Evolutionary conservation across 371 early-diverging fungal genomes (phyloP), one percentile per base, ranked within the genome.

Genomic region (Caulochytrium protostelioides): DNA sequence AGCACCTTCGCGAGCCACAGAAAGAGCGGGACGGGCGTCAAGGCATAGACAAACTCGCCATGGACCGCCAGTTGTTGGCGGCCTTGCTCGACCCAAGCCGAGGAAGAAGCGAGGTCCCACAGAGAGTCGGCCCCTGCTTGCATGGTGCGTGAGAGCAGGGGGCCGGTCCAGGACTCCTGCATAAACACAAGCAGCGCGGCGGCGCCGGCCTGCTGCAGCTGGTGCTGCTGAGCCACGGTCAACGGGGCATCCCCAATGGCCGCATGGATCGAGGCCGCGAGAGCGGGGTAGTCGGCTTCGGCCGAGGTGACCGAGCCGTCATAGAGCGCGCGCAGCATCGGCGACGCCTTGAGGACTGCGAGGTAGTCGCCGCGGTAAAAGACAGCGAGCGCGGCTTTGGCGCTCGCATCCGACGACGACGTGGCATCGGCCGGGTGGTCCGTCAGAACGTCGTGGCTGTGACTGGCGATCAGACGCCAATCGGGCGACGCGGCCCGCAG

Each of bases 31-130:
- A 65, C 54, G 6, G 71, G 65, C 0, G 81, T 62, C 24, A 86
- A 54, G 31, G 71, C 70, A 50, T 89, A 92, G 4, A 70, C 74
- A 32, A 75, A 74, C 49, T 90, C 94, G 35, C 80, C 74, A 42
- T 85, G 86, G 3, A 55, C 70, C 16, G 72, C 59, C 21, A 89
- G 62, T 2, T 9, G 9, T 1, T 16, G 18, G 59, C 63, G n/a
- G 52, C 42, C 10, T 39, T 32, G 6, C 46, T 24, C 23, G 53
- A 37, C n/a, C 43, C 46, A 4, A 42, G 34, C 34, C 3, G 43
- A 41, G 8, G 62, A 56, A 36, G 68, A 49, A 19, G 53, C 17
- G 7, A 47, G 42, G 18, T 47, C 37, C 4, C 56, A 43, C 17
- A 59, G 54, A 12, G 62, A 38, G 2, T 44, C 44, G 6, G 17